Percentiles rank a stretch among this genome's conserved stretches.
phyloP scores from a whole-genome alignment of 148 eudicot genomes.

The Cornus kousa region DNA sequence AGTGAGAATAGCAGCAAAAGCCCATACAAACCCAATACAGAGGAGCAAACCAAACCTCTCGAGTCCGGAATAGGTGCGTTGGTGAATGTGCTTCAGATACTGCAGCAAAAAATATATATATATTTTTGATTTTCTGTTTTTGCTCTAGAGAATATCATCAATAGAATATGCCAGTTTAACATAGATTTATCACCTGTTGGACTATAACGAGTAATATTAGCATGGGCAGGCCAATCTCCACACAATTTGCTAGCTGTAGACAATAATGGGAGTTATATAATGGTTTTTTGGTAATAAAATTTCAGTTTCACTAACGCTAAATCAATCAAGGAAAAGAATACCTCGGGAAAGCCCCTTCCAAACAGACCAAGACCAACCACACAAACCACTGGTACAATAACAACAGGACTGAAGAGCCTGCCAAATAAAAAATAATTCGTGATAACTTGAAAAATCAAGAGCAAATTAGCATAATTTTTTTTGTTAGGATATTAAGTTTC shows the following conservation, averaged over 20 bases:
- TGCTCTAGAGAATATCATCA: not conserved
- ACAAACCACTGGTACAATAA: conserved; percentile 74
- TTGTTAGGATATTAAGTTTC: not conserved
- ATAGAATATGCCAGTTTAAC: conserved; percentile 1
- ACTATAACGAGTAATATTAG: conserved; percentile 57
- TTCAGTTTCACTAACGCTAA: not conserved
- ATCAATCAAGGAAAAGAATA: conserved; percentile 15
- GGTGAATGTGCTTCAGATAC: conserved; percentile 61
- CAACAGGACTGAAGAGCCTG: conserved; percentile 79
- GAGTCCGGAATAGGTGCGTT: conserved; percentile 31
- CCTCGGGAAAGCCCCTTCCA: conserved; percentile 86
- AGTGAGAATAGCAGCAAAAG: conserved; percentile 88
- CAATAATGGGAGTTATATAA: not conserved
- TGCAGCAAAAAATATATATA: conserved; percentile 33
- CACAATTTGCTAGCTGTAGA: conserved; percentile 73
- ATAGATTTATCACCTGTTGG: conserved; percentile 62
- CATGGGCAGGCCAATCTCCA: conserved; percentile 90
- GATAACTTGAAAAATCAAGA: not conserved
- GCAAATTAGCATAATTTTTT: too few species aligned
- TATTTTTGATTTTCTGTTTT: not conserved
- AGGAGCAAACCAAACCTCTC: conserved; percentile 88
- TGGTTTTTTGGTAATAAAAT: not conserved
- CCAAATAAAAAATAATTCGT: conserved; percentile 5
- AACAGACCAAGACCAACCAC: conserved; percentile 84
- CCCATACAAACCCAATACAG: conserved; percentile 75